Base-by-base conservation (phyloP, 768 basidiomycete species). In the Mycena chlorophos region DNA sequence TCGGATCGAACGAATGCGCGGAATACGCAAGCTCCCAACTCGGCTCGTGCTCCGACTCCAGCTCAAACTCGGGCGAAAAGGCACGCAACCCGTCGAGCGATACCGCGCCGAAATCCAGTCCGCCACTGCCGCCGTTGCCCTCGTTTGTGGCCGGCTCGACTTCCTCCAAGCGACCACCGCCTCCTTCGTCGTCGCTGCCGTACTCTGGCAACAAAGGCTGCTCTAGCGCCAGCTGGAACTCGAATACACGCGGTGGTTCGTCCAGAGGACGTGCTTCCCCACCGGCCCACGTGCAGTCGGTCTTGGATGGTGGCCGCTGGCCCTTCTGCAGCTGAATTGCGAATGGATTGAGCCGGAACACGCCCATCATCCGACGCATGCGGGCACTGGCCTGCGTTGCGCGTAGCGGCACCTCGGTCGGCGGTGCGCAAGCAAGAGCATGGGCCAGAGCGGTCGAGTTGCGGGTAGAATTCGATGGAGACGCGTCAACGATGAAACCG, bases 281-380 rank as follows among this genome's bases (percentile, higher is more conserved):
- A 52, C 76, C 74, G 10, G 69, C 72, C 77, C 78, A 81, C 14
- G 40, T 43, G 20, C 40, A 43, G 20, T 43, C 40, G 8, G 40
- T 10, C 40, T 43, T 6, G 76, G 70, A 10, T 59, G 58, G 69
- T 2, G 70, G 56, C 3, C 75, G 74, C 45, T 76, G 75, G 34
- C 76, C 72, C 3, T 68, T 65, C 27, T 75, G 77, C 55, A 75
- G 81, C 60, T 87, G 83, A 72, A 85, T 82, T 22, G 87, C 79
- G 62, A 91, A 91, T 0, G 87, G 88, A 68, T 90, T 86, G 62
- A 90, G 77, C 6, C 89, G 80, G 68, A 91, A 88, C 20, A 85
- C 82, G 39, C 82, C 81, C 89, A 91, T 91, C 83, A 89, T 84
- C 46, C 74, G 73, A 51, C 85, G 81, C 89, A 89, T 89, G 40